Base-by-base conservation (phyloP, 331 rosid genomes). In the Rosa hybrid region DNA sequence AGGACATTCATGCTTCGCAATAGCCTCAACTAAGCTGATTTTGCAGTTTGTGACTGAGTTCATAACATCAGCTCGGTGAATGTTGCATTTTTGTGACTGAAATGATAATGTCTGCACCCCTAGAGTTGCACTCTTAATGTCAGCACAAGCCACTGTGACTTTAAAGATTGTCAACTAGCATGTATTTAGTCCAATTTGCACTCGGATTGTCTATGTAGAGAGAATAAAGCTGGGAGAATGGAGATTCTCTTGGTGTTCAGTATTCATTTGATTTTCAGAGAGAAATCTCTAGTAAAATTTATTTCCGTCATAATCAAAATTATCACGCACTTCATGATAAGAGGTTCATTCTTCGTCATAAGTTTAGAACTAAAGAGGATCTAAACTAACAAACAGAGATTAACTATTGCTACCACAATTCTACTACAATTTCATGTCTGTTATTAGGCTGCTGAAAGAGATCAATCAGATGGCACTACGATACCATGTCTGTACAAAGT, bases 1-100 rank as follows among this genome's bases (percentile, higher is more conserved):
- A 81, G 62, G 83, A 89, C 67, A 68, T 59, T 60, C 81, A 76
- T 76, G 56, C 84, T 54, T 77, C 89, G 20, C 79, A 71, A 34
- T 87, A 84, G 89, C 38, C 57, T 30, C 38, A 8, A 8, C 23
- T 14, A 17, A 17, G 48, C 71, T 34, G 1, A 38, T 44, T n/a
- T 42, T 69, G 8, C 63, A 56, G 17, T 73, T 20, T 53, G 12
- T 74, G 46, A 41, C n/a, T 44, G 51, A 59, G 12, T 53, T 67
- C 41, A 54, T 50, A 41, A 59, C 71, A 44, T 74, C 72, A 5
- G 53, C 77, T 13, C 1, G 20, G 80, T 18, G 30, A 17, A 45
- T 46, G 46, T 13, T 12, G 10, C 12, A 14, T 18, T 39, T 68
- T 39, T 39, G 71, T 17, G 23, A 16, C 48, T 16, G 71, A 59